These are phyloP conservation scores for Pseudocercospora cruenta DNA, from an alignment of 2,329 filamentous ascomycete species.

Conservation along the genomic window DNA sequence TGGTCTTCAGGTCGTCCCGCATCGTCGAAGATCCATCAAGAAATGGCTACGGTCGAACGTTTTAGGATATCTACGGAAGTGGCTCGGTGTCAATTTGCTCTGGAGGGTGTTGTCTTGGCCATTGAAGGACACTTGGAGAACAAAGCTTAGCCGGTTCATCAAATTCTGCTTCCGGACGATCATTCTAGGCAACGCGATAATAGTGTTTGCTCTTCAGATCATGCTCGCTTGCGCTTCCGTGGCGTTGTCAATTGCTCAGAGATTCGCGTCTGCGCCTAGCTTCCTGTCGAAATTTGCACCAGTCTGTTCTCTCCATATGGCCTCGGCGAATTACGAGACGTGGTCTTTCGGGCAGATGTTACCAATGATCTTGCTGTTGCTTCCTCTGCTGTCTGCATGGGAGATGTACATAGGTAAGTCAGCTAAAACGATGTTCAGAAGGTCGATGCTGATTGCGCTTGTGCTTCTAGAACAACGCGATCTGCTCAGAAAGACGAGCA, in stretches of 20 bases:
- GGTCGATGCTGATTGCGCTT: background rate
- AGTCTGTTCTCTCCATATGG: background rate
- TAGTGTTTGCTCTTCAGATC: conserved; percentile 5
- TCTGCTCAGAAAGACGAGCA: background rate
- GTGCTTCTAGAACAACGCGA: conserved; percentile 2
- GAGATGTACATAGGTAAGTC: conserved; percentile 11
- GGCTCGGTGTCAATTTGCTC: background rate
- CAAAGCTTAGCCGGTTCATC: background rate
- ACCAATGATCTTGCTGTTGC: conserved; percentile 5
- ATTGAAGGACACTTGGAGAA: background rate
- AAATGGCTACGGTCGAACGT: background rate
- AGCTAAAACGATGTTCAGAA: too few species aligned
- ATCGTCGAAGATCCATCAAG: background rate
- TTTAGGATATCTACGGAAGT: background rate
- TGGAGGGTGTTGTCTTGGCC: background rate
- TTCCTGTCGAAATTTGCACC: background rate
- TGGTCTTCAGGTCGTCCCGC: conserved; percentile 2
- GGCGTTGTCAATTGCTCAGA: background rate
- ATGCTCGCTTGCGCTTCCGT: background rate
- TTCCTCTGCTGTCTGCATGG: conserved; percentile 9
- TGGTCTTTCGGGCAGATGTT: conserved; percentile 13
- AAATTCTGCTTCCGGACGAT: background rate
- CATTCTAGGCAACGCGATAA: background rate
- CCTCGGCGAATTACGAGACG: background rate
- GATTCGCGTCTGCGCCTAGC: background rate